Evolutionary conservation across 352 stramenopile species (phyloP).

Genomic region (Pilasporangium apinafurcum): DNA sequence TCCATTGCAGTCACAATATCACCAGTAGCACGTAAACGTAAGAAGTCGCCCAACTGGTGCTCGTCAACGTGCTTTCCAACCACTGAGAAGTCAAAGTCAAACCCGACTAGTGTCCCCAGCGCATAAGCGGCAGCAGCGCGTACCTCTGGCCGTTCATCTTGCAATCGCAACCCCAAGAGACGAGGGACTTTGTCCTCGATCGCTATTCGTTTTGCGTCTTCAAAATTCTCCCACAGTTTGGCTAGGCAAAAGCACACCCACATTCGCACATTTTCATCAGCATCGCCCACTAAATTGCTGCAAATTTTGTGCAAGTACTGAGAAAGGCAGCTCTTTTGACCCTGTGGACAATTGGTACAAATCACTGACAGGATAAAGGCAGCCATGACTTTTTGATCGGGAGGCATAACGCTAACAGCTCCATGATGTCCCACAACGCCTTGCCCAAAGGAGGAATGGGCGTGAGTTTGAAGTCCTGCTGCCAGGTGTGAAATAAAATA

Average conservation of each 20-base stretch:
- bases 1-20: slow-evolving; percentile 71
- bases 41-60: slow-evolving; percentile 51
- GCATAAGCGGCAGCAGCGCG: slow-evolving; percentile 91
- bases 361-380: slow-evolving; percentile 95
- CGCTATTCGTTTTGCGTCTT: slow-evolving; percentile 78
- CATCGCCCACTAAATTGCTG: slow-evolving; percentile 51
- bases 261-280: slow-evolving; percentile 65
- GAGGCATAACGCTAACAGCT: slow-evolving; percentile 41
- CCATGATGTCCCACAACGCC: slow-evolving; percentile 4
- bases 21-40: slow-evolving; percentile 45
- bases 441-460: slow-evolving; percentile 2
- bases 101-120: slow-evolving; percentile 88
- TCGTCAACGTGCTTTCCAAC: slow-evolving; percentile 41
- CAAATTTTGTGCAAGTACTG: slow-evolving; percentile 85
- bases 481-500: slow-evolving; percentile 96
- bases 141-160: slow-evolving; percentile 87
- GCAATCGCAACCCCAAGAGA: slow-evolving; percentile 73
- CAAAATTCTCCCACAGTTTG: slow-evolving; percentile 93
- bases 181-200: slow-evolving; percentile 86
- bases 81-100: slow-evolving; percentile 53
- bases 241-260: slow-evolving; percentile 91
- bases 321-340: slow-evolving; percentile 91
- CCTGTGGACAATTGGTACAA: slow-evolving; percentile 88
- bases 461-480: slow-evolving; percentile 46
- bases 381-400: slow-evolving; percentile 93